Evolutionary conservation across 2,329 filamentous ascomycete species (phyloP).

Genomic region (Epichloe amarillans): DNA sequence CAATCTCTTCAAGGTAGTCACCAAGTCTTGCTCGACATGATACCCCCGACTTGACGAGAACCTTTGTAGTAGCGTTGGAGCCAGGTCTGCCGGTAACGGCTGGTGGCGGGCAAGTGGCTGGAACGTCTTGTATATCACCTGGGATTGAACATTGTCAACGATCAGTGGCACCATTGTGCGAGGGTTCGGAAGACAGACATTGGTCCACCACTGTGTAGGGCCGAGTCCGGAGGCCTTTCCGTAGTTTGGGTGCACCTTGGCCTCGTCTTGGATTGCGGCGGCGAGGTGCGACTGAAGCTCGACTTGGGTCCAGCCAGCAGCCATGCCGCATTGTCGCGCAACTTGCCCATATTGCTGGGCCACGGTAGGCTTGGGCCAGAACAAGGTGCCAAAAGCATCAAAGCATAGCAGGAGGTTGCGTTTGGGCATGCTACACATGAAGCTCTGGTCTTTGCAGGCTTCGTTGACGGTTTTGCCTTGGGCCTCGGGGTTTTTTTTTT

Average conservation of each 20-base stretch:
- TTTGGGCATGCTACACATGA: conserved; percentile 7
- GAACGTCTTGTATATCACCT: conserved; percentile 45
- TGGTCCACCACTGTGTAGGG: conserved; percentile 45
- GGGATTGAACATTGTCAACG: neutral
- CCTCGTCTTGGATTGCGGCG: conserved; percentile 33
- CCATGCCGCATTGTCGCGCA: conserved; percentile 36
- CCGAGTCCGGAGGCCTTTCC: conserved; percentile 38
- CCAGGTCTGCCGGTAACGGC: conserved; percentile 30
- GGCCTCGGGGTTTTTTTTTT: too few species aligned
- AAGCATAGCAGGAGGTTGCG: conserved; percentile 44
- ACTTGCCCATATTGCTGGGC: conserved; percentile 39
- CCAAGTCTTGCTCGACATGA: conserved; percentile 30
- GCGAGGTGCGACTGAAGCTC: conserved; percentile 22
- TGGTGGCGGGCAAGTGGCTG: conserved; percentile 22
- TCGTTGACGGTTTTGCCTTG: too few species aligned
- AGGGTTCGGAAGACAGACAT: conserved; percentile 26
- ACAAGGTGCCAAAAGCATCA: conserved; percentile 54
- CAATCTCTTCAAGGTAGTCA: conserved; percentile 29
- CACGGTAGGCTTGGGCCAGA: conserved; percentile 36
- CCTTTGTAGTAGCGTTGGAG: conserved; percentile 32
- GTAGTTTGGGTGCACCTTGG: conserved; percentile 41
- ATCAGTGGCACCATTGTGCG: neutral
- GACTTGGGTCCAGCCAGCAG: conserved; percentile 23
- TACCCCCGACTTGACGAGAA: conserved; percentile 44
- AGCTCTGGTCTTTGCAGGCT: too few species aligned